Base-by-base conservation (phyloP, 495 filamentous ascomycete genomes). In the Penicillium ochrochloron region DNA sequence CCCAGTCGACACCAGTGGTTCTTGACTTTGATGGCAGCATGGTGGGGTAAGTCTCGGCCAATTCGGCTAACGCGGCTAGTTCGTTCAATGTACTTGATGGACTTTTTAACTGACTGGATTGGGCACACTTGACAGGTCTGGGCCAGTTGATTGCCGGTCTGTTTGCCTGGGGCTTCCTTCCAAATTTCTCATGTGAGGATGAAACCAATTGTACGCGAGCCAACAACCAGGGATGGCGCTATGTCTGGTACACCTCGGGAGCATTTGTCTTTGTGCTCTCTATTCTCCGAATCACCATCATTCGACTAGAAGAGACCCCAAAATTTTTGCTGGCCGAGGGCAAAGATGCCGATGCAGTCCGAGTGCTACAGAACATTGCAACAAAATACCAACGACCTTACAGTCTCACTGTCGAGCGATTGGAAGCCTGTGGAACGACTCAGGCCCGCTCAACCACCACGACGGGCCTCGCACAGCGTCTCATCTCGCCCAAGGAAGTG, bases 291-390 rank as follows among this genome's bases (percentile, higher is more conserved):
- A 70, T 92, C n/a, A 88, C 85, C 2, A 78, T 92, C 59, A 84
- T 93, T 66, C 82, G 84, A 1, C 78, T 92, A 4, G 76, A 81
- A 21, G 89, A 93, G 62, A 92, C 90, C 0, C 90, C 90, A 23
- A 92, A 91, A 64, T 92, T 88, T 68, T 84, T 91, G 1, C 70
- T 93, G 23, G 81, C 82, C 27, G 78, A 86, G 56, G 89, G 89
- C 9, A 81, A 84, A 44, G 90, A 92, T 63, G 83, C 77, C 5
- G 73, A 89, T 61, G 82, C 88, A 0, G 84, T 92, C 52, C 72
- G 81, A 2, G 87, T 83, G 1, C 78, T 93, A 11, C 82, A 88
- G 34, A 75, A 66, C 10, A 82, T 92, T 50, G 90, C 90, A 0
- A 72, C 69, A 25, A 88, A 81, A 70, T 88, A 93, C 75, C 77